Base-by-base conservation (phyloP, 768 basidiomycete species). In the Coprinellus micaceus region DNA sequence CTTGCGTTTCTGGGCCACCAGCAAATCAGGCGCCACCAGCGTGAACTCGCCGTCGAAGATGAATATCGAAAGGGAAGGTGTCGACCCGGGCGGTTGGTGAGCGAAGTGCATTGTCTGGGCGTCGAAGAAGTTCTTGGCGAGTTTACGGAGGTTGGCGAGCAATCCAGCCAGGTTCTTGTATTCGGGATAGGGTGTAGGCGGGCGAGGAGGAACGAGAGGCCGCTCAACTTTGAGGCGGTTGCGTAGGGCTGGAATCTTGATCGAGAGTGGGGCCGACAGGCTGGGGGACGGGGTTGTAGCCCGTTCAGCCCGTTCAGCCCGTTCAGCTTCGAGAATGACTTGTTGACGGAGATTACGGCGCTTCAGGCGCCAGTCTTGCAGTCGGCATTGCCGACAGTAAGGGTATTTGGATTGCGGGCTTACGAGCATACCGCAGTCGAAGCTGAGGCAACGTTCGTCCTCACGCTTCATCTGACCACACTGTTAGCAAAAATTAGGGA, bases 1-100 rank as follows among this genome's bases (percentile, higher is more conserved):
- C 53, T 73, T 72, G 7, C 40, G 40, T 21, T 43, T 43, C 33
- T 63, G 65, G 7, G 69, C 46, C 17, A 80, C 62, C 56, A 81
- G 67, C 33, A 69, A 70, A 57, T 77, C 73, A 22, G 66, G 59
- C 4, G 76, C 73, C 21, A 80, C 77, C 40, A 77, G 65, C 1
- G 80, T 77, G 66, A 70, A 82, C 67, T 83, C 81, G 24, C 79
- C 80, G 44, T 77, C 76, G 57, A 83, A 81, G 24, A 66, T 67
- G 61, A 83, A 82, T 29, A 69, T 60, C 11, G 72, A 62, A 3
- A 44, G 22, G 26, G 60, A 61, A 19, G 29, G 36, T n/a, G 33
- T 29, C 1, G 5, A 29, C 28, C 46, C 44, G 25, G 24, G 47
- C 52, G 58, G 39, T 36, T 67, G 70, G 60, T 67, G 66, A 36